Evolutionary conservation across 768 basidiomycete species (phyloP).

Genomic region (Paxillus rubicundulus): DNA sequence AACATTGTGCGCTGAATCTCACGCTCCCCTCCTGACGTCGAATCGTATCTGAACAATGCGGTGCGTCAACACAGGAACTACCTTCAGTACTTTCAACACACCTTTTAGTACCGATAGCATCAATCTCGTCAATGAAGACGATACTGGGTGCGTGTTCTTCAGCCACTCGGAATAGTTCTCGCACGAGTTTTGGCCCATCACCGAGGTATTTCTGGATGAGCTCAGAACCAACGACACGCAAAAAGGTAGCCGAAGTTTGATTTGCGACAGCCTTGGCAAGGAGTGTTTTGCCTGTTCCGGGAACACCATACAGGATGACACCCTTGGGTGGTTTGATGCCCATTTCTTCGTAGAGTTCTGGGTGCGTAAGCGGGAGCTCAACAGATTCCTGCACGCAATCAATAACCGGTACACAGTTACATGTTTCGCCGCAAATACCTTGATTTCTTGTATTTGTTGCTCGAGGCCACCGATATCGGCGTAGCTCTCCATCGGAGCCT

Average conservation of each 20-base stretch:
- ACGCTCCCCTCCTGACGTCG: constrained; percentile 96
- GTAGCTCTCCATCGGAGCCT: constrained; percentile 98
- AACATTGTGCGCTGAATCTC: constrained; percentile 99
- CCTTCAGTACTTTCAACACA: constrained; percentile 33
- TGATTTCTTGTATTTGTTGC: constrained; percentile 97
- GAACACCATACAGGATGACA: constrained; percentile 97
- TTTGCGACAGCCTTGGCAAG: constrained; percentile 97
- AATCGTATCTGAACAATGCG: constrained; percentile 72
- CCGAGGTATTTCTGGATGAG: constrained; percentile 99
- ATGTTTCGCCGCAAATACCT: constrained; percentile 47
- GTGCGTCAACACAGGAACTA: constrained; percentile 4
- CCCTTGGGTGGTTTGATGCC: constrained; percentile 99
- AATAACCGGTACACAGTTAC: not conserved
- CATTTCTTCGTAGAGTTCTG: constrained; percentile 99
- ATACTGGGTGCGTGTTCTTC: constrained; percentile 99
- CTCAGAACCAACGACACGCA: constrained; percentile 96
- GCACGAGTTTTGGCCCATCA: constrained; percentile 96
- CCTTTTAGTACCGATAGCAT: constrained; percentile 98
- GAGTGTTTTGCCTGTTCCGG: constrained; percentile 97
- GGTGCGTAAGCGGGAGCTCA: constrained; percentile 95
- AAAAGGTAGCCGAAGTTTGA: constrained; percentile 96
- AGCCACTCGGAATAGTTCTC: constrained; percentile 94
- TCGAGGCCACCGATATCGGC: constrained; percentile 98
- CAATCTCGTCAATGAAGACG: constrained; percentile 99
- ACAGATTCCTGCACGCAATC: constrained; percentile 77